Evolutionary conservation across 495 filamentous ascomycete genomes (phyloP).

Genomic region (Aspergillus affinis): DNA sequence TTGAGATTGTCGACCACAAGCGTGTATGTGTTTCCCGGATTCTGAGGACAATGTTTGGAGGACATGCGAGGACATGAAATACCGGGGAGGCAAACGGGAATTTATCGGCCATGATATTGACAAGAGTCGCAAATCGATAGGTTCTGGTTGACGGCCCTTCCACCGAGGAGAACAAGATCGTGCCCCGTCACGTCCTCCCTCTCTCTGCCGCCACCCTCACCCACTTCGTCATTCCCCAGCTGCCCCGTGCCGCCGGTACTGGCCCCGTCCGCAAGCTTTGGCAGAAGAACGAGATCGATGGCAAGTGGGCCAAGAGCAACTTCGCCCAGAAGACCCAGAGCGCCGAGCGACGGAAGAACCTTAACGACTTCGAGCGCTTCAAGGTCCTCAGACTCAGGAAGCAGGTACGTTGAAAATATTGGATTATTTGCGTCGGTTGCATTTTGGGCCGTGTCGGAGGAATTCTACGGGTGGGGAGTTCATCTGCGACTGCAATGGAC

Average conservation of each 20-base stretch:
- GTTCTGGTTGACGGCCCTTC: slow-evolving; percentile 93
- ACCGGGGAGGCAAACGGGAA: slow-evolving; percentile 3
- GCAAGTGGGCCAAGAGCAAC: slow-evolving; percentile 82
- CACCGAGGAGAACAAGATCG: slow-evolving; percentile 66
- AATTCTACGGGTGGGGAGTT: background rate
- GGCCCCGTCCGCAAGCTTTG: slow-evolving; percentile 79
- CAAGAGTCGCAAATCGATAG: slow-evolving; percentile 49
- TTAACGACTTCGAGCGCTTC: slow-evolving; percentile 99
- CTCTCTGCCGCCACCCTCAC: slow-evolving; percentile 85
- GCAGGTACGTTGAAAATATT: slow-evolving; percentile 61
- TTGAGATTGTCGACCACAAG: slow-evolving; percentile 99
- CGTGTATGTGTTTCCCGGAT: slow-evolving; percentile 68
- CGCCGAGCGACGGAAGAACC: slow-evolving; percentile 78
- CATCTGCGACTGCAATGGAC: slow-evolving; percentile 9
- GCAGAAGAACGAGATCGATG: slow-evolving; percentile 83
- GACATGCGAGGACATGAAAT: slow-evolving; percentile 11
- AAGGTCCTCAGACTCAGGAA: slow-evolving; percentile 98
- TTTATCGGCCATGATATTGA: slow-evolving; percentile 34
- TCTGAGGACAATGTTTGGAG: slow-evolving; percentile 4
- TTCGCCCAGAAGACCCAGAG: slow-evolving; percentile 88
- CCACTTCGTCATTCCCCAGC: slow-evolving; percentile 80
- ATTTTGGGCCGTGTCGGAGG: background rate
- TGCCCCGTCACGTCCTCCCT: slow-evolving; percentile 79
- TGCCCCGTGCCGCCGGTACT: slow-evolving; percentile 83
- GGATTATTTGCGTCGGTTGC: background rate